Percentiles rank a stretch among this genome's conserved stretches.
Evolutionary conservation across 1,139 yeast genomes (phyloP).

Genomic region (Scheffersomyces segobiensis): DNA sequence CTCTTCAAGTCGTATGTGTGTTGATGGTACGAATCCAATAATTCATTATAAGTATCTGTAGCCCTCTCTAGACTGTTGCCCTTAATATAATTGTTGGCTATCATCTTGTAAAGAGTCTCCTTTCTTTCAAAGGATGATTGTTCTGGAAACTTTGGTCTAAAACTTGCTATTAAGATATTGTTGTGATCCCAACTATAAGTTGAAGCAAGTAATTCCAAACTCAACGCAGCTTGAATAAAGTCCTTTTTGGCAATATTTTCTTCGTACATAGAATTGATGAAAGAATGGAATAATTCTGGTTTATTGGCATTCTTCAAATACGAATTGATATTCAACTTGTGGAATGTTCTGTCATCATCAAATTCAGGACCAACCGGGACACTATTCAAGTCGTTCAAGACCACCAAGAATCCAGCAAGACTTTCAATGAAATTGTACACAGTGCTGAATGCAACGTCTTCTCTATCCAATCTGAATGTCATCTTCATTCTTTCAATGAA

Average conservation of each 20-base stretch:
- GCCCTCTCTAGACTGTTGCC: slow-evolving; percentile 49
- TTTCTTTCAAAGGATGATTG: slow-evolving; percentile 83
- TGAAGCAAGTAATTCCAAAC: slow-evolving; percentile 74
- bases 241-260: slow-evolving; percentile 62
- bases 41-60: slow-evolving; percentile 61
- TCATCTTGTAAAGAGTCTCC: slow-evolving; percentile 68
- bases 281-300: slow-evolving; percentile 78
- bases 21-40: slow-evolving; percentile 72
- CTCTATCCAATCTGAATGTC: slow-evolving; percentile 58
- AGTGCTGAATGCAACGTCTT: slow-evolving; percentile 63
- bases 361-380: slow-evolving; percentile 84
- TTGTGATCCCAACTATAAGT: slow-evolving; percentile 78
- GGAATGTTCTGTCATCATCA: slow-evolving; percentile 85
- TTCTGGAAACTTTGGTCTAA: slow-evolving; percentile 72
- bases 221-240: slow-evolving; percentile 79
- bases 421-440: slow-evolving; percentile 56
- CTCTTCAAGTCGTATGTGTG: slow-evolving; percentile 77
- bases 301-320: slow-evolving; percentile 76
- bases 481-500: slow-evolving; percentile 54
- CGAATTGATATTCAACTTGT: slow-evolving; percentile 73
- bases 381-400: slow-evolving; percentile 65
- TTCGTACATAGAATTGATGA: slow-evolving; percentile 73
- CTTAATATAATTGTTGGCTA: slow-evolving; percentile 68
- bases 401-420: slow-evolving; percentile 62
- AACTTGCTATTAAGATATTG: slow-evolving; percentile 53